Evolutionary conservation across 78 protist genomes (phyloP).

Genomic region (Dictyostelium intermedium): DNA sequence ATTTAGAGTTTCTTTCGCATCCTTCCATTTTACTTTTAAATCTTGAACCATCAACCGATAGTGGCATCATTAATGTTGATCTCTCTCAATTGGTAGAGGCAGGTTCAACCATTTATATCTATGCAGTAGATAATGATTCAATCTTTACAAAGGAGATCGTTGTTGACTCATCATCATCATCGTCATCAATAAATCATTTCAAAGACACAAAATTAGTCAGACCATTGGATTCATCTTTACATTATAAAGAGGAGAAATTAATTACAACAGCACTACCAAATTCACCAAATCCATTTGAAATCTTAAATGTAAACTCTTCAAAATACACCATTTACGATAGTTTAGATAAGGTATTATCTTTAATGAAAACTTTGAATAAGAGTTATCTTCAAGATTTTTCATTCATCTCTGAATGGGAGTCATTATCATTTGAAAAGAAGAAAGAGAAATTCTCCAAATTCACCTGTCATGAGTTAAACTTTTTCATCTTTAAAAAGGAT

Average conservation of each 20-base stretch:
- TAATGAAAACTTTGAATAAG: constrained; percentile 13
- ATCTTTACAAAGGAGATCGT: constrained; percentile 5
- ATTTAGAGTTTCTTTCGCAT: constrained; percentile 27
- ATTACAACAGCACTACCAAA: constrained; percentile 19
- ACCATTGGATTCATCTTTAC: constrained; percentile 32
- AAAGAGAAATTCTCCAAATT: constrained; percentile 68
- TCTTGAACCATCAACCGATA: not conserved
- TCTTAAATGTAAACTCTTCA: constrained; percentile 32
- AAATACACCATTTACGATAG: constrained; percentile 50
- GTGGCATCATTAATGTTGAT: not conserved
- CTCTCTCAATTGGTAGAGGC: not conserved
- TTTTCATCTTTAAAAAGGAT: constrained; percentile 63
- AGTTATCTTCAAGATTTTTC: constrained; percentile 28
- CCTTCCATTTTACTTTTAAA: constrained; percentile 27
- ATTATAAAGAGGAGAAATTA: constrained; percentile 60
- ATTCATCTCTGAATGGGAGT: constrained; percentile 42
- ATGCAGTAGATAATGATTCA: constrained; percentile 41
- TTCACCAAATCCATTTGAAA: not conserved
- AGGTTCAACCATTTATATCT: not conserved
- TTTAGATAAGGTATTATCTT: constrained; percentile 29
- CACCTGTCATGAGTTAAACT: constrained; percentile 74
- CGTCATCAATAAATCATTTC: not conserved
- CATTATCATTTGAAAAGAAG: constrained; percentile 56
- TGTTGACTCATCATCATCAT: not conserved
- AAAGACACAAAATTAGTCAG: constrained; percentile 34